A percentile compares a stretch with the other conserved stretches of the same genome.
These are phyloP conservation scores for Ilyonectria destructans DNA, from an alignment of 2,329 filamentous ascomycete genomes.

Conservation along the genomic window DNA sequence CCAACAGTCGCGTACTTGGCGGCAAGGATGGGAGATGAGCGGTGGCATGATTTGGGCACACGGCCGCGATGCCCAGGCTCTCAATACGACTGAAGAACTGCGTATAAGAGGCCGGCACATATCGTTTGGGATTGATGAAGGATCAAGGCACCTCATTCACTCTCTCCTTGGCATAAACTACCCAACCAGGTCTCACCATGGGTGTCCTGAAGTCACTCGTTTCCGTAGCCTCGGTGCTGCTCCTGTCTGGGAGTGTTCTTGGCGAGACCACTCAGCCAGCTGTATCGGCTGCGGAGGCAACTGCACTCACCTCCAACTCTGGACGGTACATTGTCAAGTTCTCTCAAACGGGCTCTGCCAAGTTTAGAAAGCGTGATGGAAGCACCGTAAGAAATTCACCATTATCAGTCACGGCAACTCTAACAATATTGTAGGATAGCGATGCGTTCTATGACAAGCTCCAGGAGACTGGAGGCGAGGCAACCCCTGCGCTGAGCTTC, in stretches of 20 bases:
- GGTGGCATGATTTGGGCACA: not conserved
- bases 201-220: not conserved
- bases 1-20: not conserved
- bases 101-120: not conserved
- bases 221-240: not conserved
- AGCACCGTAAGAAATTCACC: not conserved
- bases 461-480: constrained; percentile 13
- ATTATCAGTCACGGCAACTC: not conserved
- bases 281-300: not conserved
- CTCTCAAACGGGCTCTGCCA: not conserved
- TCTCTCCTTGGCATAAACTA: not conserved
- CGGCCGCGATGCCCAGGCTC: not conserved
- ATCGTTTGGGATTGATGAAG: not conserved
- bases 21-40: not conserved
- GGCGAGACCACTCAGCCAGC: not conserved
- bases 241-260: not conserved
- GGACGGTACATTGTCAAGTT: constrained; percentile 1
- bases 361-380: not conserved
- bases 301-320: not conserved
- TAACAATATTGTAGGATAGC: constrained; percentile 1
- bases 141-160: not conserved
- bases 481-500: constrained; percentile 16
- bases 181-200: not conserved
- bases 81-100: not conserved
- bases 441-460: constrained; percentile 18